These are phyloP conservation scores for Oryza punctata DNA, from an alignment of 176 grass and related monocot species.

Conservation along the genomic window DNA sequence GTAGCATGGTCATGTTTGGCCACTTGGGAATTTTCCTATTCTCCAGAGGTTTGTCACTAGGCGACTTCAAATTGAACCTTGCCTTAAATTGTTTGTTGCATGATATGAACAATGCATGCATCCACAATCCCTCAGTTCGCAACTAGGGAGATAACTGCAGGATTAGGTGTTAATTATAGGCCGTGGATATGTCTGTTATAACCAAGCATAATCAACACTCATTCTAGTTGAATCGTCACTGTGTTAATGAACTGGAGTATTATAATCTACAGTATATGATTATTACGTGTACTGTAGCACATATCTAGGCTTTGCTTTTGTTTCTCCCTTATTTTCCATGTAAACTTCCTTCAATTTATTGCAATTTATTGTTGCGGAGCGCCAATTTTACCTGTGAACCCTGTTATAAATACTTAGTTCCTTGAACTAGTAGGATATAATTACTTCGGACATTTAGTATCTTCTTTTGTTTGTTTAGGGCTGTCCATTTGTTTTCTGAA, in stretches of 20 bases:
- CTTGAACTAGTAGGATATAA: neutral
- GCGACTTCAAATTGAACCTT: neutral
- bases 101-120: constrained; percentile 10
- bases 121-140: neutral
- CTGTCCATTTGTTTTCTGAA: neutral
- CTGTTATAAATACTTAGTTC: neutral
- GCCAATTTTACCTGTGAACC: neutral
- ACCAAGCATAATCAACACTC: neutral
- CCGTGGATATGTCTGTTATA: neutral
- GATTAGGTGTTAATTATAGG: constrained; percentile 13
- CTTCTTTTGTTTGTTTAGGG: neutral
- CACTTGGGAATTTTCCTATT: neutral
- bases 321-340: constrained; percentile 25
- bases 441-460: constrained; percentile 6
- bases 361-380: neutral
- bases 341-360: neutral
- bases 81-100: neutral
- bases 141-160: neutral
- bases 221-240: neutral
- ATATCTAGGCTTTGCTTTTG: neutral
- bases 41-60: neutral
- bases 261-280: neutral
- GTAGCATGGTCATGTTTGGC: neutral
- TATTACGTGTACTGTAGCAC: no score
- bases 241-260: neutral